Evolutionary conservation across 768 basidiomycete genomes (phyloP).

Genomic region (Austroboletus festivus): DNA sequence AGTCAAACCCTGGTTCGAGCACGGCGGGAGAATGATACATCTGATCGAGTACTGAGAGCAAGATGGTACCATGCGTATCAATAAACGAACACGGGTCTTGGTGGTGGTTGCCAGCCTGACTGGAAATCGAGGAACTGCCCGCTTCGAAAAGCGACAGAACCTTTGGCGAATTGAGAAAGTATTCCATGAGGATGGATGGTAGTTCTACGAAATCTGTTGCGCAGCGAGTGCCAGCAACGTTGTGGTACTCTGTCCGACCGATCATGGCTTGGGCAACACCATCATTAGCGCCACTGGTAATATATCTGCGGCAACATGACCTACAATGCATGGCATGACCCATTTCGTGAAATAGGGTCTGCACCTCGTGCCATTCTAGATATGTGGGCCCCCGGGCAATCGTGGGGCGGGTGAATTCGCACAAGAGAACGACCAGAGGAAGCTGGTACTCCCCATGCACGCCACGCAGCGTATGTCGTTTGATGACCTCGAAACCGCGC

Average conservation of each 20-base stretch:
- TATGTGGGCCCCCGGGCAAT: slow-evolving; percentile 62
- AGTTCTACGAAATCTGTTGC: slow-evolving; percentile 98
- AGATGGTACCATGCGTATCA: slow-evolving; percentile 88
- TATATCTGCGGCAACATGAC: slow-evolving; percentile 30
- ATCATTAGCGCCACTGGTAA: slow-evolving; percentile 5
- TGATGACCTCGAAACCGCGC: slow-evolving; percentile 59
- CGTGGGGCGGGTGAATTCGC: slow-evolving; percentile 75
- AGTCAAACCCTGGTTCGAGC: slow-evolving; percentile 59
- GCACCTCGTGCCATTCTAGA: slow-evolving; percentile 89
- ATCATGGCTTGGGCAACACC: slow-evolving; percentile 83
- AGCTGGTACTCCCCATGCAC: slow-evolving; percentile 77
- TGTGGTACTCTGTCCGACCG: slow-evolving; percentile 95
- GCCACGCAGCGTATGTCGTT: slow-evolving; percentile 56
- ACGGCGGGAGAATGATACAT: slow-evolving; percentile 76
- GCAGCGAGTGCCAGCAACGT: slow-evolving; percentile 95
- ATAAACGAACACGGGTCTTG: slow-evolving; percentile 77
- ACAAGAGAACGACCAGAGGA: slow-evolving; percentile 87
- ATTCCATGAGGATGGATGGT: slow-evolving; percentile 98
- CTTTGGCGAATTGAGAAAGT: slow-evolving; percentile 81
- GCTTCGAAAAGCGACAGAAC: slow-evolving; percentile 79
- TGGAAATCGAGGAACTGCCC: slow-evolving; percentile 42
- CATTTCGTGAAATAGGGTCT: slow-evolving; percentile 98
- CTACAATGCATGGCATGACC: slow-evolving; percentile 99
- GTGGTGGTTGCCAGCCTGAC: slow-evolving; percentile 61
- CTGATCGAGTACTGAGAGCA: slow-evolving; percentile 88